These are phyloP conservation scores for Paraphoma sp. DNA, from an alignment of 2,329 filamentous ascomycete species.

Conservation along the genomic window DNA sequence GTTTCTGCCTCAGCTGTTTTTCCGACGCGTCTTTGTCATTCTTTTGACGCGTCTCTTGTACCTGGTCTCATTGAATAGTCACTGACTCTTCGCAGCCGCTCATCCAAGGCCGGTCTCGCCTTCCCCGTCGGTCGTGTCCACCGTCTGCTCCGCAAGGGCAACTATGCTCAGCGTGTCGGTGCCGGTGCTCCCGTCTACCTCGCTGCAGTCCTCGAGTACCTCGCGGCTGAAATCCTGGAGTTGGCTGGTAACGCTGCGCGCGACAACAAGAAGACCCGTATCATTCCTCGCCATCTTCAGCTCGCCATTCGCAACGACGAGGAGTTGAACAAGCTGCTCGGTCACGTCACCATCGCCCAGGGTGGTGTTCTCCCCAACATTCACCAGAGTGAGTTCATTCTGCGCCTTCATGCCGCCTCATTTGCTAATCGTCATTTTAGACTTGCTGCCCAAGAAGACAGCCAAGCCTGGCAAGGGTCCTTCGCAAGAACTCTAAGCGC, in stretches of 20 bases:
- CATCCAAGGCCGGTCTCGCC: slow-evolving; percentile 98
- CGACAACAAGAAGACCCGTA: slow-evolving; percentile 99
- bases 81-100: slow-evolving; percentile 70
- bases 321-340: slow-evolving; percentile 98
- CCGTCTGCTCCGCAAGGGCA: slow-evolving; percentile 97
- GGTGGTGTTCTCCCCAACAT: slow-evolving; percentile 98
- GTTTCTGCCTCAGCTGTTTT: slow-evolving; percentile 7
- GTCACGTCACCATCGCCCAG: slow-evolving; percentile 95
- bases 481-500: slow-evolving; percentile 89
- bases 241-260: slow-evolving; percentile 97
- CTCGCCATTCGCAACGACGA: slow-evolving; percentile 99
- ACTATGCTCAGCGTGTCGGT: slow-evolving; percentile 99
- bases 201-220: slow-evolving; percentile 96
- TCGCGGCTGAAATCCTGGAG: slow-evolving; percentile 98
- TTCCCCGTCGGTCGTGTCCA: slow-evolving; percentile 99
- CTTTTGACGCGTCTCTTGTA: slow-evolving; percentile 33
- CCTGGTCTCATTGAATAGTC: slow-evolving; percentile 22
- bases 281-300: slow-evolving; percentile 98
- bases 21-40: not conserved
- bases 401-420: not conserved
- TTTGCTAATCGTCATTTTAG: slow-evolving; percentile 61
- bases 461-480: slow-evolving; percentile 89
- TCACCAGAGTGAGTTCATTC: slow-evolving; percentile 81
- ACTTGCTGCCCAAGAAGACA: slow-evolving; percentile 99
- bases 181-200: slow-evolving; percentile 97